Conservation (phyloP, 257 asterid genomes). For the Cordia subcordata region DNA sequence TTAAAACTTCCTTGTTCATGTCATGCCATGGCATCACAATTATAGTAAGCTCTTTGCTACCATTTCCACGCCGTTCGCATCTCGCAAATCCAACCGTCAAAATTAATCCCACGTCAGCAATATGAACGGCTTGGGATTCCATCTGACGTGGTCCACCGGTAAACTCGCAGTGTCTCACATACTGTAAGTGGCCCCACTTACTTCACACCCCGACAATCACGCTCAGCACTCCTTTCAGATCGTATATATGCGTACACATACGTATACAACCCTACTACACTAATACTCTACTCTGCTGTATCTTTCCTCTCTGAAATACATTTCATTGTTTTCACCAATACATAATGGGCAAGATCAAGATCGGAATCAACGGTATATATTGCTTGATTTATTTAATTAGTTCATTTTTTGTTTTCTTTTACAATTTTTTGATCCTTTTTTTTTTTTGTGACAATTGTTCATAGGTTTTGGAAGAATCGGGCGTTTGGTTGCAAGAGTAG, state of each 20-base stretch:
- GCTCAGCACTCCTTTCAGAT: not conserved
- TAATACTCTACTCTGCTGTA: not conserved
- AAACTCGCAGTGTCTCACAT: no score
- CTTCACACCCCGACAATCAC: not conserved
- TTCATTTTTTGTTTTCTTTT: conserved; percentile 3
- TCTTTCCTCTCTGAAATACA: not conserved
- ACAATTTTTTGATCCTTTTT: not conserved
- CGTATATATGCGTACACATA: not conserved
- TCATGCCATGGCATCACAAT: no score
- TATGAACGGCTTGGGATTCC: no score
- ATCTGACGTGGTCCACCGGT: no score
- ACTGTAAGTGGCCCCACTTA: not conserved
- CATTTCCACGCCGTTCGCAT: no score
- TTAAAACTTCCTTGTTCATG: no score
- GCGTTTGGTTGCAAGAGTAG: conserved; percentile 58
- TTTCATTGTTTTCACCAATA: not conserved
- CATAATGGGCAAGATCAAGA: conserved; percentile 65
- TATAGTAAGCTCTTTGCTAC: no score
- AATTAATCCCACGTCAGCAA: no score
- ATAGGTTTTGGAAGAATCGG: conserved; percentile 64
- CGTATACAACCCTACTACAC: not conserved
- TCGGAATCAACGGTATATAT: conserved; percentile 62
- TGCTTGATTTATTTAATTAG: not conserved
- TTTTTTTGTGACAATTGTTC: not conserved
- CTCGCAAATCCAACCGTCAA: no score